Percentiles rank a stretch among this genome's conserved stretches.
Evolutionary conservation across 345 rosid species (phyloP).

Genomic region (sweet orange (Citrus sinensis)): DVS_A1.0 CM039162.1:28480001-28480500

Average conservation of each 20-base stretch:
- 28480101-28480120: background rate
- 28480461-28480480: background rate
- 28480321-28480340: no score
- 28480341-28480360: background rate
- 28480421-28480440: background rate
- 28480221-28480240: background rate
- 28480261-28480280: background rate
- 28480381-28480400: background rate
- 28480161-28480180: no score
- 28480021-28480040: conserved; percentile 17
- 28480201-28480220: background rate
- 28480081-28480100: background rate
- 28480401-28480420: background rate
- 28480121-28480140: no score
- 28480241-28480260: background rate
- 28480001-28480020: background rate
- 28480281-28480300: background rate
- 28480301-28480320: no score
- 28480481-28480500: no score
- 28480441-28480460: background rate
- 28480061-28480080: background rate
- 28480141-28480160: no score
- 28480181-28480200: background rate
- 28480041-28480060: background rate
- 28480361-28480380: background rate